Conservation (phyloP, 108 stramenopile species). For the Pseudonitzschia pungens region DNA sequence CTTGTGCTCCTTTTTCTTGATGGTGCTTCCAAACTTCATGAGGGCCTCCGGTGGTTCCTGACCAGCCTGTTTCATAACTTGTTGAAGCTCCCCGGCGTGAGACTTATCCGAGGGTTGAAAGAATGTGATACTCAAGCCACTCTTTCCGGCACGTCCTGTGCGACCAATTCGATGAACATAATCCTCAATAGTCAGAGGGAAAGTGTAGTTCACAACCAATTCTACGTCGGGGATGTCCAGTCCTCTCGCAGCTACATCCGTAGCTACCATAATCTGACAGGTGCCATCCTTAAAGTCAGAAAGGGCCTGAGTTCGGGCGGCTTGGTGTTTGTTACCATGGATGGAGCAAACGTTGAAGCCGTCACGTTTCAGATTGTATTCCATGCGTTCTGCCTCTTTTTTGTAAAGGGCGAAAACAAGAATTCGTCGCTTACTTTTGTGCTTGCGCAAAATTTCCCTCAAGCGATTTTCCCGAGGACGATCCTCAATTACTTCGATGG, state of each 20-base stretch:
- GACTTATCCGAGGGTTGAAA: constrained; percentile 95
- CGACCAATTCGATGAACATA: constrained; percentile 97
- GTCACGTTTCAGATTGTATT: constrained; percentile 68
- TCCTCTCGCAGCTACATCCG: constrained; percentile 95
- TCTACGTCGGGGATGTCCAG: constrained; percentile 98
- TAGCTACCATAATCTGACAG: constrained; percentile 93
- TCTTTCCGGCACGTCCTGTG: constrained; percentile 97
- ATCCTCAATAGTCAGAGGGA: constrained; percentile 96
- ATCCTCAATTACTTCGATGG: constrained; percentile 94
- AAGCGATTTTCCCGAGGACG: constrained; percentile 83
- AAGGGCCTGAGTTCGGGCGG: constrained; percentile 85
- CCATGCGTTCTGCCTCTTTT: constrained; percentile 94
- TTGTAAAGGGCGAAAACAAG: constrained; percentile 97
- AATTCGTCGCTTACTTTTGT: constrained; percentile 72
- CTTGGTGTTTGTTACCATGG: constrained; percentile 97
- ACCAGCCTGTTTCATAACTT: constrained; percentile 95
- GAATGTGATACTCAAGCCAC: constrained; percentile 93
- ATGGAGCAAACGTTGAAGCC: constrained; percentile 87
- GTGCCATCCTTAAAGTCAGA: constrained; percentile 88
- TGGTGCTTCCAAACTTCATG: constrained; percentile 95
- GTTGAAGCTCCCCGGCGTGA: constrained; percentile 94
- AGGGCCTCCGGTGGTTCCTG: constrained; percentile 89
- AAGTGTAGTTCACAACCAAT: constrained; percentile 95
- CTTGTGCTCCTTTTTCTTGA: constrained; percentile 99
- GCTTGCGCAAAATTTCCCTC: constrained; percentile 68